These are phyloP conservation scores for Aquilaria sinensis DNA, from an alignment of 345 rosid genomes.

Conservation along the genomic window DNA sequence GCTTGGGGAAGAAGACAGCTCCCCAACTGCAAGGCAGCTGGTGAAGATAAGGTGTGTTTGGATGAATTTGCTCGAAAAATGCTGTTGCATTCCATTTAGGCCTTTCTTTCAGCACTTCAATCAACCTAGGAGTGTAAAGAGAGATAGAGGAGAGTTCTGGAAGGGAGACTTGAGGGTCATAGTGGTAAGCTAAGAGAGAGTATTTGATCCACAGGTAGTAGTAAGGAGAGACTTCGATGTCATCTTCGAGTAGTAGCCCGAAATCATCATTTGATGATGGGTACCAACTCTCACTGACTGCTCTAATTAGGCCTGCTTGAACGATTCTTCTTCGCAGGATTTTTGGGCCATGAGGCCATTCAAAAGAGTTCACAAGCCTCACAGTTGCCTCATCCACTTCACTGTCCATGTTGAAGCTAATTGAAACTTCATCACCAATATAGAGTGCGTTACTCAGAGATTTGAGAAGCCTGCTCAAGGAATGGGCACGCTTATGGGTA, in stretches of 20 bases:
- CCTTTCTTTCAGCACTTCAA: constrained; percentile 93
- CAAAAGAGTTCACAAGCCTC: constrained; percentile 56
- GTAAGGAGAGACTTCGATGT: constrained; percentile 94
- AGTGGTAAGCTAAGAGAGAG: constrained; percentile 81
- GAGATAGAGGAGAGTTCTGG: constrained; percentile 90
- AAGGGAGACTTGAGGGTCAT: constrained; percentile 76
- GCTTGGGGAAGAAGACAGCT: constrained; percentile 96
- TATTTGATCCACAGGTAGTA: constrained; percentile 95
- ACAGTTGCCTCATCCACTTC: constrained; percentile 88
- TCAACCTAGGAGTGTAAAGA: constrained; percentile 79
- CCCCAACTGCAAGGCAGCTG: constrained; percentile 99
- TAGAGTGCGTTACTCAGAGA: constrained; percentile 83
- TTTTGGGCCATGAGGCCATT: constrained; percentile 94
- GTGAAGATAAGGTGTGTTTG: constrained; percentile 92
- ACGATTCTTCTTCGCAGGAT: constrained; percentile 88
- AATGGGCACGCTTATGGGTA: constrained; percentile 73
- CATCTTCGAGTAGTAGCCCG: constrained; percentile 91
- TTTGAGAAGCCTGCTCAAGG: constrained; percentile 66
- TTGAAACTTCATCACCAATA: constrained; percentile 68
- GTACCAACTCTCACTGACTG: constrained; percentile 99
- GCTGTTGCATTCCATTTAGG: constrained; percentile 93
- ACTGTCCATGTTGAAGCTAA: constrained; percentile 95
- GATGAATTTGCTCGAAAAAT: constrained; percentile 77
- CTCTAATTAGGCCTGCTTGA: constrained; percentile 99
- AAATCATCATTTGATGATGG: constrained; percentile 84